Evolutionary conservation across 2,329 filamentous ascomycete genomes (phyloP), one percentile per base, ranked within the genome.

Genomic region (Venturia asperata): DNA sequence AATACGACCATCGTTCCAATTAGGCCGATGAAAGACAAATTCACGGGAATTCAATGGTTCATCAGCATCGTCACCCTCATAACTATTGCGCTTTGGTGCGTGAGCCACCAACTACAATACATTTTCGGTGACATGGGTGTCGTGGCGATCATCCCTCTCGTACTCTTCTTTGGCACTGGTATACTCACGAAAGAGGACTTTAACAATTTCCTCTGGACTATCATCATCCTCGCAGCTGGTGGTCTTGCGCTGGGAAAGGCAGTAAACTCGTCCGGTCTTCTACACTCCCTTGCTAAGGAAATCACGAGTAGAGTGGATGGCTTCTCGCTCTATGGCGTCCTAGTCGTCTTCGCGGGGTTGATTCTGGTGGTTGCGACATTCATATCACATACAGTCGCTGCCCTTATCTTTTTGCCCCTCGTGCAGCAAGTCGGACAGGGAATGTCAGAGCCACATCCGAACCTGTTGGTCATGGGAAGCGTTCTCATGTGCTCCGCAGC

Each of bases 151-250:
- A 91, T 99, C 67, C 94, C 94, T 6, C 88, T 99, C 63, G 89
- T 96, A 3, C 82, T 97, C 52, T 99, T 99, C 83, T 99, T 99
- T 71, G 94, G 94, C 64, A 92, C 92, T 1, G 94, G 94, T 13
- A 93, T 97, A 69, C 82, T 99, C 41, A 97, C 92, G 61, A 99
- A 97, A 78, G 94, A 97, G 77, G 94, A 99, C 78, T 99, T 99
- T 75, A 99, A 99, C 81, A 99, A 99, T 77, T 99, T 99, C 77
- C 88, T 97, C 47, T 99, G 94, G 94, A 99, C 95, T 24, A 99
- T 99, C 77, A 97, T 99, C 77, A 97, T 99, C 72, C 87, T 99
- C 24, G 94, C 94, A 0, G 93, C 94, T 0, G 94, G 94, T 60
- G 94, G 94, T 9, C 80, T 99, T 42, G 92, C 92, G 1, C 85